A percentile compares a stretch with the other conserved stretches of the same genome.
These are phyloP conservation scores for Saccharum hybrid DNA, from an alignment of 202 grass and related monocot species.

Conservation along the genomic window DNA sequence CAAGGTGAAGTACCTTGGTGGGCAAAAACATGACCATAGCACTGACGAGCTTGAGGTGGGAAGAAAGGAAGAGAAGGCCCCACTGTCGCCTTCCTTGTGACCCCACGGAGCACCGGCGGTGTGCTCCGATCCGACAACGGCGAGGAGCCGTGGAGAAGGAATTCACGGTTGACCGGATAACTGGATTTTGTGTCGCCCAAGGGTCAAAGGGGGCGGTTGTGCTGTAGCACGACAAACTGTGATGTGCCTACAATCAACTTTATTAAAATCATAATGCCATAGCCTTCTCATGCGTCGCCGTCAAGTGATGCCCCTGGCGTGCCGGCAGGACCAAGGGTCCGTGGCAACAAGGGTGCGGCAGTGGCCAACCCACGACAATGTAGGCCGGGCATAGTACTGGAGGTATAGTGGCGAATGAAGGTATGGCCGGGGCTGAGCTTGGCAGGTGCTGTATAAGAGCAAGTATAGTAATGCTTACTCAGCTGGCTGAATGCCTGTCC, in stretches of 20 bases:
- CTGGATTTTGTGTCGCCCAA: neutral
- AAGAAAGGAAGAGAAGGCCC: no score
- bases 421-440: neutral
- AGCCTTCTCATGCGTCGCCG: neutral
- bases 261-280: neutral
- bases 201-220: neutral
- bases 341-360: neutral
- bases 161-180: neutral
- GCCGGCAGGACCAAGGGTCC: neutral
- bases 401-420: neutral
- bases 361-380: constrained; percentile 18
- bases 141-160: no score
- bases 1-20: no score
- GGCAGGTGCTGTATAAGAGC: neutral
- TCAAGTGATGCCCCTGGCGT: neutral
- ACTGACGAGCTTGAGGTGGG: no score
- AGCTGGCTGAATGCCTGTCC: no score
- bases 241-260: neutral
- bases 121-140: no score
- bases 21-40: no score
- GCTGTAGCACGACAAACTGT: neutral
- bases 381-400: constrained; percentile 17
- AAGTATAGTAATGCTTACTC: no score
- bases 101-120: no score
- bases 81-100: no score